These are phyloP conservation scores for Chenopodium quinoa DNA, from an alignment of 148 eudicot species.

Conservation along the genomic window DNA sequence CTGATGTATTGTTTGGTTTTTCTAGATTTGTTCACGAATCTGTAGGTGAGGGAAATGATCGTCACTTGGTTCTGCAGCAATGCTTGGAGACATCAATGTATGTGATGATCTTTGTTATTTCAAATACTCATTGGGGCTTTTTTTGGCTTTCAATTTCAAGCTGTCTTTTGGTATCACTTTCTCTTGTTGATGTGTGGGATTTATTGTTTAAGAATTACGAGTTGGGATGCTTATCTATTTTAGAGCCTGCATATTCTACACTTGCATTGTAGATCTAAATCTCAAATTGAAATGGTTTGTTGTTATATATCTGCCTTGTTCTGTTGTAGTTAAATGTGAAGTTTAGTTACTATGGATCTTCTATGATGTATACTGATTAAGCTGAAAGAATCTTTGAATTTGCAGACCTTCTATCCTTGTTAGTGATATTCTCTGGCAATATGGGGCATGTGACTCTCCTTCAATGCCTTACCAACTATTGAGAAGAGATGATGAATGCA, in stretches of 20 bases:
- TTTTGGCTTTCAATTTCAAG: conserved; percentile 9
- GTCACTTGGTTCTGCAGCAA: conserved; percentile 84
- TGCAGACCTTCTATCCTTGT: conserved; percentile 89
- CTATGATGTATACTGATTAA: background rate
- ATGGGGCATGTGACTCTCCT: conserved; percentile 53
- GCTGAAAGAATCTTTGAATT: conserved; percentile 10
- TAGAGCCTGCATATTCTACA: background rate
- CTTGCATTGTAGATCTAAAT: background rate
- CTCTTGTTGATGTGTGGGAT: background rate
- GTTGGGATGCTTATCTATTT: background rate
- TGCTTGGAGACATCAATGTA: conserved; percentile 85
- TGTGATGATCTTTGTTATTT: conserved; percentile 22
- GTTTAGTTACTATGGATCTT: background rate
- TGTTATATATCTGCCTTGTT: background rate
- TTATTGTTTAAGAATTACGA: background rate
- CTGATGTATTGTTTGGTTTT: conserved; percentile 16
- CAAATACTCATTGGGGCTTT: background rate
- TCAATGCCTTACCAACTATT: conserved; percentile 45
- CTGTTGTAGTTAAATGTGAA: background rate
- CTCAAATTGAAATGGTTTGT: background rate
- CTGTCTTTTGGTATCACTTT: background rate
- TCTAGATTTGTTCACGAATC: conserved; percentile 85
- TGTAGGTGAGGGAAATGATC: conserved; percentile 84
- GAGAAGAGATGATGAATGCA: conserved; percentile 51
- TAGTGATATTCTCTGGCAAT: conserved; percentile 76